Evolutionary conservation across 345 rosid genomes (phyloP), one percentile per base, ranked within the genome.

Genomic region (Raphanus raphanistrum): DNA sequence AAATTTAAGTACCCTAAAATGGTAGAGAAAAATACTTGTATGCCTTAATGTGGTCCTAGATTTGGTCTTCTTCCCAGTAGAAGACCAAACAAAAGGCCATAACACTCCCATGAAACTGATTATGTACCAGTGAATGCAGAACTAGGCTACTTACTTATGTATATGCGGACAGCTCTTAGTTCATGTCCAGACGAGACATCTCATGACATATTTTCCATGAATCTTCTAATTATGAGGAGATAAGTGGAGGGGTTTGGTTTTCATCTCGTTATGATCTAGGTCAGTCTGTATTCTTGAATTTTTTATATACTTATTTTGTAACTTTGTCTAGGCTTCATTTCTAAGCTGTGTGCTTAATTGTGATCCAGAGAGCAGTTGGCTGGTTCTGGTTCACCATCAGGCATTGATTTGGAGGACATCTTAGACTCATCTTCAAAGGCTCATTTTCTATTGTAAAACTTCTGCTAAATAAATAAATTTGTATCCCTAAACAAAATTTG

Each of bases 1-100:
- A 83, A 85, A 80, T 86, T 87, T 85, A 89, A 84, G 81, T 82
- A 82, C 69, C 92, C 90, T 59, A 69, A 52, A 66, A 74, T 81
- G 70, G 82, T 79, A 75, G 77, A 78, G 62, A 66, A 75, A n/a
- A 66, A 80, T 63, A 82, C 88, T 36, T 70, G 78, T 73, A 74
- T 83, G 74, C 86, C 25, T 62, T 82, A 32, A 81, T 41, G 36
- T 71, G 72, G 66, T 77, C 76, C 61, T 78, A 35, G 66, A 78
- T n/a, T 43, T 48, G 11, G 70, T 52, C 64, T 38, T 73, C 52
- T 79, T 66, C 38, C 38, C 28, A 0, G 29, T 62, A 35, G 21
- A 45, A n/a, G 32, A 43, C 48, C 17, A 58, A 58, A 0, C 31
- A 17, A 67, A 28, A 48, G 73, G 17, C 52, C 62, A 8, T 54